A percentile compares a stretch with the other conserved stretches of the same genome.
These are phyloP conservation scores for Moniliella sp. DNA, from an alignment of 1,284 basidiomycete species.

Conservation along the genomic window DNA sequence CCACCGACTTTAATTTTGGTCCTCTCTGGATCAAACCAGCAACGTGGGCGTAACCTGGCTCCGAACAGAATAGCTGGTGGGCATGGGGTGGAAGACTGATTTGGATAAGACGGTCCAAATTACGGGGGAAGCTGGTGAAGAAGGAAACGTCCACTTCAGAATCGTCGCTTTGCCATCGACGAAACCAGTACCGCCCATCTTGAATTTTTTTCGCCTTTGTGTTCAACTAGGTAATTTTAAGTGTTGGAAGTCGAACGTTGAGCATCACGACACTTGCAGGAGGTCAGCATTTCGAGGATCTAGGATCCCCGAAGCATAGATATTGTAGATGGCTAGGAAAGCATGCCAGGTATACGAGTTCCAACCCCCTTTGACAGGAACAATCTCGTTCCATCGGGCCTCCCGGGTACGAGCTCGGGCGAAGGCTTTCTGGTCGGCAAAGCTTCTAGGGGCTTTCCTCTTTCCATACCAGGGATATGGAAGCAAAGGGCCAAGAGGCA, in stretches of 20 bases:
- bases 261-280: background rate
- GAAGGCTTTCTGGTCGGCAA: constrained; percentile 25
- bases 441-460: constrained; percentile 22
- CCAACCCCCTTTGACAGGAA: too few species aligned
- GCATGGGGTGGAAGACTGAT: too few species aligned
- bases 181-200: constrained; percentile 27
- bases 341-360: constrained; percentile 12
- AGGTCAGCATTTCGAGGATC: constrained; percentile 14
- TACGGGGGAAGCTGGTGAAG: constrained; percentile 23
- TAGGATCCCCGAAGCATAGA: constrained; percentile 22
- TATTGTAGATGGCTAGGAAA: constrained; percentile 14
- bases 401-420: constrained; percentile 20
- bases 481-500: constrained; percentile 21
- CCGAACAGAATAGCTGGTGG: too few species aligned
- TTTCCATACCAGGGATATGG: constrained; percentile 17
- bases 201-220: constrained; percentile 25
- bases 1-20: too few species aligned
- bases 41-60: constrained; percentile 22
- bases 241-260: too few species aligned
- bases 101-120: constrained; percentile 14
- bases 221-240: constrained; percentile 21
- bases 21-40: constrained; percentile 26
- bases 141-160: constrained; percentile 30
- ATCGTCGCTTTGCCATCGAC: constrained; percentile 28
- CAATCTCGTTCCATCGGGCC: constrained; percentile 13